These are phyloP conservation scores for Sarocladiaceae sp. DNA, from an alignment of 2,329 filamentous ascomycete species.

Conservation along the genomic window DNA sequence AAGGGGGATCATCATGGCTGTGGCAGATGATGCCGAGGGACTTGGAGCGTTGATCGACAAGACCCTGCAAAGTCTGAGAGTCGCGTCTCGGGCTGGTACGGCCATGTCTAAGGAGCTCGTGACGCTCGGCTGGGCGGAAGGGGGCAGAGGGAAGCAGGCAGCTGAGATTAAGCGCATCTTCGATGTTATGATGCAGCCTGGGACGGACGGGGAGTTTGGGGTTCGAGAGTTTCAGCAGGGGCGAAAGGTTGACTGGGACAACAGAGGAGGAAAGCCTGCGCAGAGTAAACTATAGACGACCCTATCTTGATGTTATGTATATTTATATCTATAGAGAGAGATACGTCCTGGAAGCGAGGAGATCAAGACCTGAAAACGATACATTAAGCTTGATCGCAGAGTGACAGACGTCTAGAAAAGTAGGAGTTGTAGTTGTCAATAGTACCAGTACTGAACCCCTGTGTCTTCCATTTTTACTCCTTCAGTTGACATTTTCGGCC, in stretches of 20 bases:
- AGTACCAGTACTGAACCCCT: too few species aligned
- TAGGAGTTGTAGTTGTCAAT: too few species aligned
- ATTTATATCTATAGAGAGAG: too few species aligned
- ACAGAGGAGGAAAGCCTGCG: too few species aligned
- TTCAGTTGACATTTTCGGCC: too few species aligned
- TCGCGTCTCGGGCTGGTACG: slow-evolving; percentile 22
- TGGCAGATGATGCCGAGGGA: slow-evolving; percentile 13
- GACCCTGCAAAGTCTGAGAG: slow-evolving; percentile 17
- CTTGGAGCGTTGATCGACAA: slow-evolving; percentile 15
- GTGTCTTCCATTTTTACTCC: too few species aligned
- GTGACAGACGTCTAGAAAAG: too few species aligned
- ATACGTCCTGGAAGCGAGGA: too few species aligned
- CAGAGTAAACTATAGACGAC: too few species aligned
- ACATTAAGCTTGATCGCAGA: too few species aligned
- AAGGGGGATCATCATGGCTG: slow-evolving; percentile 11
- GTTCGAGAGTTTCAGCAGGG: slow-evolving; percentile 16
- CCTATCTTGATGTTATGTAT: too few species aligned
- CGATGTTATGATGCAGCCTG: slow-evolving; percentile 15
- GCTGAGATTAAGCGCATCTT: slow-evolving; percentile 13
- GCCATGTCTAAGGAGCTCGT: slow-evolving; percentile 28
- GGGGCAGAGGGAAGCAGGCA: slow-evolving; percentile 9
- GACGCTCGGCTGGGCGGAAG: slow-evolving; percentile 19
- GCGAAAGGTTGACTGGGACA: slow-evolving; percentile 16
- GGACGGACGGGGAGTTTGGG: slow-evolving; percentile 11
- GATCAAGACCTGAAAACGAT: too few species aligned